Percentiles rank a stretch among this genome's conserved stretches.
phyloP scores from a whole-genome alignment of 1,284 basidiomycete genomes.

The Sporisorium exsertum region DNA sequence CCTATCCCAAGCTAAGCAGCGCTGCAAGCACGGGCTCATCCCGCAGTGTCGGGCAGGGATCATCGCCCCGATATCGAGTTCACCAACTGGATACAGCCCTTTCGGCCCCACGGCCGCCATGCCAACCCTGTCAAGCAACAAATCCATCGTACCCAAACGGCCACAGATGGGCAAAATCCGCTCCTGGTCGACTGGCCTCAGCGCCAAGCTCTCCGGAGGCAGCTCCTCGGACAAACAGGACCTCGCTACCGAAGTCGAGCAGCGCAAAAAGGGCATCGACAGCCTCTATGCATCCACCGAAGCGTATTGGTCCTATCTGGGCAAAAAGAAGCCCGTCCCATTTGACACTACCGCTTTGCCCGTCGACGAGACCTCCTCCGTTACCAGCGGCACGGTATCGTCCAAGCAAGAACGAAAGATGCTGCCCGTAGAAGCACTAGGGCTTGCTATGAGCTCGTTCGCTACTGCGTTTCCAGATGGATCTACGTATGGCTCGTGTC shows the following conservation, averaged over 20 bases:
- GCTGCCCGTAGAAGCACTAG: constrained; percentile 50
- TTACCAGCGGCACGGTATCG: constrained; percentile 8
- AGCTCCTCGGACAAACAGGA: constrained; percentile 28
- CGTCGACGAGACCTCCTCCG: constrained; percentile 32
- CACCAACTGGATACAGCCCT: not conserved
- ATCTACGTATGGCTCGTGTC: constrained; percentile 35
- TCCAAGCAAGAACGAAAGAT: constrained; percentile 41
- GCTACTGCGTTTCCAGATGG: constrained; percentile 21
- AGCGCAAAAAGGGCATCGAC: constrained; percentile 41
- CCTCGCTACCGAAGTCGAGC: constrained; percentile 36
- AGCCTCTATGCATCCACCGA: constrained; percentile 47
- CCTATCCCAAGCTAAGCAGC: not conserved
- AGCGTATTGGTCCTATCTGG: constrained; percentile 48
- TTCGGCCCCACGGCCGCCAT: not conserved
- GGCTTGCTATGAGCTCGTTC: constrained; percentile 48
- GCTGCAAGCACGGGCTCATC: not conserved
- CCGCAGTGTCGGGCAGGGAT: not conserved
- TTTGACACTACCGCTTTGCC: constrained; percentile 31
- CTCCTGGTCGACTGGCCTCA: constrained; percentile 39
- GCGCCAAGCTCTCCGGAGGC: constrained; percentile 27
- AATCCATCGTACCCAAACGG: constrained; percentile 25
- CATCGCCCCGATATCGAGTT: not conserved
- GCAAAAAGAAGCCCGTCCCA: constrained; percentile 49
- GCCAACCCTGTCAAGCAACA: constrained; percentile 16
- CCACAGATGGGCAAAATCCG: constrained; percentile 34